A percentile compares a stretch with the other conserved stretches of the same genome.
Evolutionary conservation across 1,139 yeast species (phyloP).

Genomic region (Pichia sp.): DNA sequence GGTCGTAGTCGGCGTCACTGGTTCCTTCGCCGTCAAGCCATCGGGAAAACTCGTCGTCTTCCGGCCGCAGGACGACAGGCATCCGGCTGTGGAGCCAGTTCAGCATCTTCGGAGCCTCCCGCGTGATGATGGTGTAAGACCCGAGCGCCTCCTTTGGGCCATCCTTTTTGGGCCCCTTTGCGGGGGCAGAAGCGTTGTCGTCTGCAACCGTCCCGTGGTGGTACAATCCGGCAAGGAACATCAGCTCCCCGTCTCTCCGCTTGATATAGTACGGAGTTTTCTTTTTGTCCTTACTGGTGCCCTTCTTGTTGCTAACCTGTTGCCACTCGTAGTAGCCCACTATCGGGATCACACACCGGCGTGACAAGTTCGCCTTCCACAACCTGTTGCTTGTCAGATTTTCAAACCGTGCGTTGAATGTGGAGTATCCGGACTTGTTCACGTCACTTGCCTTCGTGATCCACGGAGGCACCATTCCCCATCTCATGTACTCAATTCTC

Average conservation of each 20-base stretch:
- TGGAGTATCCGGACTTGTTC: slow-evolving; percentile 21
- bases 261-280: slow-evolving; percentile 65
- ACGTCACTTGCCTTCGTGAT: slow-evolving; percentile 32
- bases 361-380: slow-evolving; percentile 44
- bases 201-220: slow-evolving; percentile 9
- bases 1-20: slow-evolving; percentile 30
- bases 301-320: slow-evolving; percentile 12
- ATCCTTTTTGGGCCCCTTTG: not conserved
- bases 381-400: slow-evolving; percentile 42
- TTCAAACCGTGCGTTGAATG: slow-evolving; percentile 66
- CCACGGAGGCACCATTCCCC: slow-evolving; percentile 61
- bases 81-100: slow-evolving; percentile 72
- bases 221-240: slow-evolving; percentile 68
- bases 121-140: slow-evolving; percentile 71
- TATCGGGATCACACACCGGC: slow-evolving; percentile 69
- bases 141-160: slow-evolving; percentile 29
- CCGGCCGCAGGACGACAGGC: slow-evolving; percentile 67
- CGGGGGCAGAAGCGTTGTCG: not conserved
- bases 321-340: slow-evolving; percentile 87
- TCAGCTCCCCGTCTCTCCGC: slow-evolving; percentile 45
- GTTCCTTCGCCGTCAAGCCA: slow-evolving; percentile 44
- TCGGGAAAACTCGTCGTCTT: slow-evolving; percentile 46
- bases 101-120: slow-evolving; percentile 56
- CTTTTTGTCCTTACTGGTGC: slow-evolving; percentile 13
- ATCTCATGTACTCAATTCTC: slow-evolving; percentile 40